Conservation (phyloP, 805 yeast genomes). For the Yarrowia deformans region DNA sequence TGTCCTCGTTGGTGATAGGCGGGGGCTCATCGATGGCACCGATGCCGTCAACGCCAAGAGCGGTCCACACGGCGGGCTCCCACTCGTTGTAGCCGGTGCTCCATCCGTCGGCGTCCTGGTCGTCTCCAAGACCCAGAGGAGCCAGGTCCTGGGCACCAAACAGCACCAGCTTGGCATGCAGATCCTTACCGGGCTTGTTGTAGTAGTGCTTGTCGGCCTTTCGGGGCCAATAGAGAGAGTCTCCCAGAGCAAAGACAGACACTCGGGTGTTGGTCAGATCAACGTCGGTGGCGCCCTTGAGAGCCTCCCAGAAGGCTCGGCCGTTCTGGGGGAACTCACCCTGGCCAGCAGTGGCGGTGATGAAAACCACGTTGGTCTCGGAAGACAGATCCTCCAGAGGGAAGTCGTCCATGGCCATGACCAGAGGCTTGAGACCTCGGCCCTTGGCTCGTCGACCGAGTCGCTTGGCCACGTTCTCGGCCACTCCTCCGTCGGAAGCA, state of each 20-base stretch:
- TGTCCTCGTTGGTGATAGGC: constrained; percentile 93
- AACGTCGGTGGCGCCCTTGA: constrained; percentile 64
- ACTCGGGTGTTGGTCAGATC: constrained; percentile 66
- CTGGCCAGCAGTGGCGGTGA: constrained; percentile 82
- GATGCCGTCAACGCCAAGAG: constrained; percentile 82
- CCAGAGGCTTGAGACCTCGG: constrained; percentile 74
- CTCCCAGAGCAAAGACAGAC: constrained; percentile 81
- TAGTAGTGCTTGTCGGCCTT: constrained; percentile 93
- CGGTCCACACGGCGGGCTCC: constrained; percentile 86
- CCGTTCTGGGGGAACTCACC: constrained; percentile 89
- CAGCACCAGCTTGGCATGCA: constrained; percentile 66
- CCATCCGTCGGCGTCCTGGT: constrained; percentile 96
- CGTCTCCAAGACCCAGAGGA: constrained; percentile 90
- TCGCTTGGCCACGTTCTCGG: constrained; percentile 80
- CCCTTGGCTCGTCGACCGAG: constrained; percentile 79
- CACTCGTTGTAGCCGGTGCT: constrained; percentile 89
- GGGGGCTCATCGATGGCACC: constrained; percentile 93
- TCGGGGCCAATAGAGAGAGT: constrained; percentile 94
- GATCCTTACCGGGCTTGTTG: constrained; percentile 86
- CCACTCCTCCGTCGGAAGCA: constrained; percentile 94
- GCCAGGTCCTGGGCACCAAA: constrained; percentile 77
- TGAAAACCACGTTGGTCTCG: constrained; percentile 72
- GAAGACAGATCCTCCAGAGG: constrained; percentile 74
- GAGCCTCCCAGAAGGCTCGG: constrained; percentile 74
- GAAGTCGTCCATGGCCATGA: constrained; percentile 73